phyloP scores from a whole-genome alignment of 495 filamentous ascomycete genomes.

The Trichodelitschia bisporula region DNA sequence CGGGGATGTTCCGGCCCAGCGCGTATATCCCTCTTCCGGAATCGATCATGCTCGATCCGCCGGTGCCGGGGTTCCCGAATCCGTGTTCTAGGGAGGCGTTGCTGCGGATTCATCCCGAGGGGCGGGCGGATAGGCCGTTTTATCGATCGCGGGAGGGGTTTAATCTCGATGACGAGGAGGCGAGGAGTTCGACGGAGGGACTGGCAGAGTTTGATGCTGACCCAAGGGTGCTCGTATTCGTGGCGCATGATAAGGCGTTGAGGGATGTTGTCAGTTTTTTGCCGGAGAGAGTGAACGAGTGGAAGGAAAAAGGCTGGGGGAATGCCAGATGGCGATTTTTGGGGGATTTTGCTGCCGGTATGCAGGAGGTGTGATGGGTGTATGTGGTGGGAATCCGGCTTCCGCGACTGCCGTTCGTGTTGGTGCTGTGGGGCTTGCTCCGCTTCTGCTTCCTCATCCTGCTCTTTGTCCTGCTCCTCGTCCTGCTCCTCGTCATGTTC shows the following conservation, averaged over 20 bases:
- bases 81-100: neutral
- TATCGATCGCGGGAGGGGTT: neutral
- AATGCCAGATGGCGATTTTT: conserved; percentile 1
- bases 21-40: conserved; percentile 1
- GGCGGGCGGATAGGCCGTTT: neutral
- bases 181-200: neutral
- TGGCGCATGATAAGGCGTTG: neutral
- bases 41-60: neutral
- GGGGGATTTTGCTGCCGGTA: conserved; percentile 1
- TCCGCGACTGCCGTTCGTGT: too few species aligned
- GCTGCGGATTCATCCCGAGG: neutral
- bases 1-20: conserved; percentile 1
- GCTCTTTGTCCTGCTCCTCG: too few species aligned
- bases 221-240: neutral
- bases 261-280: neutral
- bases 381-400: too few species aligned
- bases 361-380: too few species aligned
- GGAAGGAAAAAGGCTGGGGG: conserved; percentile 1
- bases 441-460: too few species aligned
- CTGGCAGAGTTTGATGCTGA: conserved; percentile 1
- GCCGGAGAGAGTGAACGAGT: neutral
- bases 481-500: too few species aligned
- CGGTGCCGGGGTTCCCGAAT: neutral
- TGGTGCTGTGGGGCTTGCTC: too few species aligned
- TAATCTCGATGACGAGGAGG: neutral